phyloP scores from a whole-genome alignment of 176 grass and related monocot genomes.

The Puccinellia tenuiflora region DNA sequence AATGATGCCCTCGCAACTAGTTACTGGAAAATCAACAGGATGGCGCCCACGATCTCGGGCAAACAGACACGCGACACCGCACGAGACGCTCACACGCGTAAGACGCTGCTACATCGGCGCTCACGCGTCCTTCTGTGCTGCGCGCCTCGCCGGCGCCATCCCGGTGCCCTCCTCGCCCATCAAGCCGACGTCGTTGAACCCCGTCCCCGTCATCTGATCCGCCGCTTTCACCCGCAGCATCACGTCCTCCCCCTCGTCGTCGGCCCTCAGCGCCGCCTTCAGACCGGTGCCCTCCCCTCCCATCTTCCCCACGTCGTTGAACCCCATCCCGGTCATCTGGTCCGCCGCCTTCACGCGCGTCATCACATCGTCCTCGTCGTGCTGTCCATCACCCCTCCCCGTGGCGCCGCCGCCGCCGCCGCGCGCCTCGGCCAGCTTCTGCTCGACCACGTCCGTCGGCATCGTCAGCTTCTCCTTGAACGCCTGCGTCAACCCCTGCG shows the following conservation, averaged over 20 bases:
- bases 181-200: slow-evolving; percentile 34
- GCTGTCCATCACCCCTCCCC: background rate
- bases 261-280: background rate
- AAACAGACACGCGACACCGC: too few relatives aligned
- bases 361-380: slow-evolving; percentile 12
- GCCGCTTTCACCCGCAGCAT: slow-evolving; percentile 24
- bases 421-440: background rate
- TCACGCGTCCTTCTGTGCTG: background rate
- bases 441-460: slow-evolving; percentile 39
- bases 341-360: slow-evolving; percentile 24
- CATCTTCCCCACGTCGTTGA: slow-evolving; percentile 42
- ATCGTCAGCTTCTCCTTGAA: slow-evolving; percentile 38
- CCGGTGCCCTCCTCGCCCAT: slow-evolving; percentile 44
- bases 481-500: background rate
- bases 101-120: too few relatives aligned
- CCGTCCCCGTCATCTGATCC: slow-evolving; percentile 42
- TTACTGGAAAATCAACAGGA: too few relatives aligned
- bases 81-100: too few relatives aligned
- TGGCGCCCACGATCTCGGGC: too few relatives aligned
- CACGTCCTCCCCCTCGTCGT: slow-evolving; percentile 2
- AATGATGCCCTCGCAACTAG: too few relatives aligned
- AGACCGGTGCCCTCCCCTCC: slow-evolving; percentile 5
- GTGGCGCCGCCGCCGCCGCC: background rate
- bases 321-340: slow-evolving; percentile 37
- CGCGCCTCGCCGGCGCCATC: background rate